Evolutionary conservation across 139 green algal species (phyloP).

Genomic region (Haematococcus lacustris): DNA sequence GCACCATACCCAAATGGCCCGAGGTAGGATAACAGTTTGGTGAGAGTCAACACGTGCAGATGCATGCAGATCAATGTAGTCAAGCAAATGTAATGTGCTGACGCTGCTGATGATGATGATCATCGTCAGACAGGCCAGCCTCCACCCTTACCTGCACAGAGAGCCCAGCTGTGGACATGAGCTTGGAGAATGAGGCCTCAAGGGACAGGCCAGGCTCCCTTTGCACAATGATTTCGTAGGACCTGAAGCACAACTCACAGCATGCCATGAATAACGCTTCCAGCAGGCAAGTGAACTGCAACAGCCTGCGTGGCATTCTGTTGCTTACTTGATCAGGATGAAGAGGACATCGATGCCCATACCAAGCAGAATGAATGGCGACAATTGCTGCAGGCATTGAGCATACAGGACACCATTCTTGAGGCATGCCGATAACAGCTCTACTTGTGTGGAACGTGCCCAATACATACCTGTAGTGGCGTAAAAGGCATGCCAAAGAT

Average conservation of each 20-base stretch:
- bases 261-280: too few species aligned
- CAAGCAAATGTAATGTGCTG: neutral
- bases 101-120: neutral
- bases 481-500: constrained; percentile 22
- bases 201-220: constrained; percentile 4
- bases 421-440: too few species aligned
- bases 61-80: neutral
- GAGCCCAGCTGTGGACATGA: constrained; percentile 21
- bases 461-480: constrained; percentile 7
- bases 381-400: too few species aligned
- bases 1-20: neutral
- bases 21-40: neutral
- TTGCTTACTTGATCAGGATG: constrained; percentile 28
- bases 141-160: too few species aligned
- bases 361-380: constrained; percentile 34
- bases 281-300: too few species aligned
- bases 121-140: too few species aligned
- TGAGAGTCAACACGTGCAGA: neutral
- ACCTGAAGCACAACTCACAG: too few species aligned
- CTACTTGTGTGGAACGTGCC: too few species aligned
- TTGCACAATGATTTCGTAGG: constrained; percentile 17
- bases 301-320: too few species aligned
- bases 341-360: constrained; percentile 29
- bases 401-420: too few species aligned
- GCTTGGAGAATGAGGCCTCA: constrained; percentile 6